These are phyloP conservation scores for Ophiorrhiza pumila DNA, from an alignment of 257 asterid genomes.

Conservation along the genomic window DNA sequence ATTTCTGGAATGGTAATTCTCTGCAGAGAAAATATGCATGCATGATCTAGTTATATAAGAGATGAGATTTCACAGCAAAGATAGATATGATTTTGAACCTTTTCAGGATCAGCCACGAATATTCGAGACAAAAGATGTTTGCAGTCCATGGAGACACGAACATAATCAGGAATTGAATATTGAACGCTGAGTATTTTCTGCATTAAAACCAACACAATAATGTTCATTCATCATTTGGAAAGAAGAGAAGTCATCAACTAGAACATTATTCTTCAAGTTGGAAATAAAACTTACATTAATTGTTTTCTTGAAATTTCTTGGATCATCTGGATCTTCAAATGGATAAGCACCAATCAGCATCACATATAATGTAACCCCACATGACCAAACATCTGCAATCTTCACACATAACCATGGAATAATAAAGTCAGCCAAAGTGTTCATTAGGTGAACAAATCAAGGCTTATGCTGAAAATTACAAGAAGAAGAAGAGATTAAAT, in stretches of 20 bases:
- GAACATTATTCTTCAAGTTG: neutral
- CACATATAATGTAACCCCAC: constrained; percentile 94
- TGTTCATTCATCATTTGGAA: neutral
- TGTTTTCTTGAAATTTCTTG: constrained; percentile 82
- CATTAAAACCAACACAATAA: neutral
- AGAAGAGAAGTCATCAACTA: constrained; percentile 16
- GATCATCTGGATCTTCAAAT: constrained; percentile 89
- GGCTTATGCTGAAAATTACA: neutral
- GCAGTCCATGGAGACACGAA: constrained; percentile 74
- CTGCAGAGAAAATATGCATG: constrained; percentile 46
- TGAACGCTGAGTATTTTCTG: constrained; percentile 89
- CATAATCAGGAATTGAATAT: constrained; percentile 79
- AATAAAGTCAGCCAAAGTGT: neutral
- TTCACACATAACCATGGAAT: constrained; percentile 26
- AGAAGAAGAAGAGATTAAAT: neutral
- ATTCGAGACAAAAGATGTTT: constrained; percentile 72
- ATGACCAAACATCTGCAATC: constrained; percentile 99
- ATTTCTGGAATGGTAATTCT: constrained; percentile 77
- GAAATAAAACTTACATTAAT: constrained; percentile 48
- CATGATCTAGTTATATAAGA: neutral
- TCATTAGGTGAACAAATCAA: neutral
- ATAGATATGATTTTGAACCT: constrained; percentile 36
- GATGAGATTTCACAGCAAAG: neutral
- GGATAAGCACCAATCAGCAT: constrained; percentile 97
- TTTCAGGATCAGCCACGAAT: constrained; percentile 71